phyloP scores from a whole-genome alignment of 2,329 filamentous ascomycete species.

The Arthrobotrys pseudoclavata region DNA sequence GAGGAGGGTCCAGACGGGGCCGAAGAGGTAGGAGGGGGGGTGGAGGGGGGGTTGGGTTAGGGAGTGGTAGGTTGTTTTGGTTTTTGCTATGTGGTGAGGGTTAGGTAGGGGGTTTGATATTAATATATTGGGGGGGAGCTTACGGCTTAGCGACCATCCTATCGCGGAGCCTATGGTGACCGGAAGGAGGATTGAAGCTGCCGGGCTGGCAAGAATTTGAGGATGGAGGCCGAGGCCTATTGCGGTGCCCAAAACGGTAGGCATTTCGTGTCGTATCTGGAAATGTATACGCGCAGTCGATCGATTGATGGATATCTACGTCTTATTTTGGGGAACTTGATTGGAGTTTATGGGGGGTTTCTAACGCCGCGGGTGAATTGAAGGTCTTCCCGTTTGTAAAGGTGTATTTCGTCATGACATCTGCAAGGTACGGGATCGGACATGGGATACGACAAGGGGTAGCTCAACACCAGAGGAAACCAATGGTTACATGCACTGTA shows the following conservation, averaged over 20 bases:
- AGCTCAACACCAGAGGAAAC: background rate
- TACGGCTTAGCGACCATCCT: conserved; percentile 56
- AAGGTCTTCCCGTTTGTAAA: conserved; percentile 23
- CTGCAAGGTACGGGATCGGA: conserved; percentile 38
- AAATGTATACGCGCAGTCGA: background rate
- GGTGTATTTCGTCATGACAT: conserved; percentile 58
- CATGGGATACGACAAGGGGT: background rate
- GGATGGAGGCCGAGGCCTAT: conserved; percentile 71
- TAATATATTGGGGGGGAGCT: background rate
- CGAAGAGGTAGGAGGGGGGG: conserved; percentile 75
- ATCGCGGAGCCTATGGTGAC: conserved; percentile 70
- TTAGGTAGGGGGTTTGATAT: conserved; percentile 27
- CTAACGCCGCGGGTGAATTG: conserved; percentile 36
- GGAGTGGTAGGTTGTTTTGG: conserved; percentile 74
- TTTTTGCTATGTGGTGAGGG: conserved; percentile 69
- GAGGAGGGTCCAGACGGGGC: conserved; percentile 76
- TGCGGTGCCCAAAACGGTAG: conserved; percentile 33
- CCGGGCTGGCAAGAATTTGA: conserved; percentile 78
- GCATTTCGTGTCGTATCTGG: conserved; percentile 19
- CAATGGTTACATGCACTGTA: too few species aligned
- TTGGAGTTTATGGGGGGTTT: background rate
- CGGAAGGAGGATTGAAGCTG: conserved; percentile 81
- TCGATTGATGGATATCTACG: background rate
- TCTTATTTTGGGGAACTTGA: background rate
- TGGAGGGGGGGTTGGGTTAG: conserved; percentile 77